A percentile compares a stretch with the other conserved stretches of the same genome.
These are phyloP conservation scores for Colletotrichum sp. DNA, from an alignment of 2,329 filamentous ascomycete genomes.

Conservation along the genomic window DNA sequence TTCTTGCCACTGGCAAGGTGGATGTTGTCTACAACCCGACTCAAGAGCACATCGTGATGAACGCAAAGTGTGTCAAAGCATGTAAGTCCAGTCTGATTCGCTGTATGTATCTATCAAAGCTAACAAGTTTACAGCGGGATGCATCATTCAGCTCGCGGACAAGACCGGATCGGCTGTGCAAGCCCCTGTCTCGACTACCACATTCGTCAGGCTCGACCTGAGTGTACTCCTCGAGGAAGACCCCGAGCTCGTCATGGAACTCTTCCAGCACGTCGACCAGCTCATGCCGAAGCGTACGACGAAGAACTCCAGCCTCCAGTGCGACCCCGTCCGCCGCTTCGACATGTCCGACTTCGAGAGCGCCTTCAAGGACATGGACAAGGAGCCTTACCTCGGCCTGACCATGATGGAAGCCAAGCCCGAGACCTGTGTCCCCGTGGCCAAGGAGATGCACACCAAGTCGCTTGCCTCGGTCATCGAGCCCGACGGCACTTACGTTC, in stretches of 20 bases:
- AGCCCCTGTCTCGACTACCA: constrained; percentile 16
- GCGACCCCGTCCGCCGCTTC: neutral
- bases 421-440: constrained; percentile 25
- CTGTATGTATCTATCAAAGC: neutral
- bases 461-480: constrained; percentile 36
- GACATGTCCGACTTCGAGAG: constrained; percentile 26
- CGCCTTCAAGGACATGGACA: constrained; percentile 31
- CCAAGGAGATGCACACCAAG: constrained; percentile 23
- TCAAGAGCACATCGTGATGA: constrained; percentile 34
- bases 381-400: constrained; percentile 1
- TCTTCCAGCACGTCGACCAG: constrained; percentile 26
- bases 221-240: constrained; percentile 35
- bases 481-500: constrained; percentile 51
- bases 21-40: constrained; percentile 46
- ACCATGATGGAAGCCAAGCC: neutral
- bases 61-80: constrained; percentile 37
- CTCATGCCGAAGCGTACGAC: neutral
- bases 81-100: constrained; percentile 29
- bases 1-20: constrained; percentile 33
- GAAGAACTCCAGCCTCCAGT: neutral
- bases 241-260: constrained; percentile 30
- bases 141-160: constrained; percentile 34
- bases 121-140: constrained; percentile 32
- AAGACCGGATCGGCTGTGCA: constrained; percentile 22
- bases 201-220: constrained; percentile 37